Base-by-base conservation (phyloP, 2,329 filamentous ascomycete species). In the Trichoderma afroharzianum region DNA sequence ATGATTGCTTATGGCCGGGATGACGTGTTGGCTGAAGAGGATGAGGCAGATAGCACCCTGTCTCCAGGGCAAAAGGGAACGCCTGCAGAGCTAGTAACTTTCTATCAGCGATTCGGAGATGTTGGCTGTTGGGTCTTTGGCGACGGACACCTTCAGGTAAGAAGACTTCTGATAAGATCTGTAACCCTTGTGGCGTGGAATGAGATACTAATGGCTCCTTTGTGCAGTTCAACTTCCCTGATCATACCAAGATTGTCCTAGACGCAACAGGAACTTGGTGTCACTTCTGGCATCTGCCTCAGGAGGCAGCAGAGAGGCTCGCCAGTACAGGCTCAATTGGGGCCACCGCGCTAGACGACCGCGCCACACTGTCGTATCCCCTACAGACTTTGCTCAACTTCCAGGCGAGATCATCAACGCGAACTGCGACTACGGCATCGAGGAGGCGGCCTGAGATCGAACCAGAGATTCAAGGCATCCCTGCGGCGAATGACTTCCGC, bases 201-300 rank as follows among this genome's bases (percentile, higher is more conserved):
- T 50, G 30, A 28, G 32, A 39, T 26, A 69, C 78, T 80, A 74
- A 80, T 15, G 33, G 18, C 75, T 72, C 30, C 47, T 26, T 39
- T n/a, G 15, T 64, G 15, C 71, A 94, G 88, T 93, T 95, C 82
- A 95, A 96, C 82, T 96, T 96, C 80, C 93, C 93, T 3, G 93
- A 96, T 76, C 93, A 96, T 80, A 95, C 93, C 72, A 96, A 96
- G 82, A 88, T 96, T 69, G 91, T 95, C 14, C 83, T 96, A 30
- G 93, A 93, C 71, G 83, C 91, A 1, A 88, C 91, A 33, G 93
- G 92, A n/a, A 89, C 87, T 1, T 92, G 90, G 85, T 91, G 92
- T 75, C 91, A 93, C 78, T 93, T 94, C 78, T 92, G 92, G 83
- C 91, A 93, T 77, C 88, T 95, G 24, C 89, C 92, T 0, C 83